A percentile compares a stretch with the other conserved stretches of the same genome.
phyloP scores from a whole-genome alignment of 805 yeast species.

The Hanseniaspora lachancei region DNA sequence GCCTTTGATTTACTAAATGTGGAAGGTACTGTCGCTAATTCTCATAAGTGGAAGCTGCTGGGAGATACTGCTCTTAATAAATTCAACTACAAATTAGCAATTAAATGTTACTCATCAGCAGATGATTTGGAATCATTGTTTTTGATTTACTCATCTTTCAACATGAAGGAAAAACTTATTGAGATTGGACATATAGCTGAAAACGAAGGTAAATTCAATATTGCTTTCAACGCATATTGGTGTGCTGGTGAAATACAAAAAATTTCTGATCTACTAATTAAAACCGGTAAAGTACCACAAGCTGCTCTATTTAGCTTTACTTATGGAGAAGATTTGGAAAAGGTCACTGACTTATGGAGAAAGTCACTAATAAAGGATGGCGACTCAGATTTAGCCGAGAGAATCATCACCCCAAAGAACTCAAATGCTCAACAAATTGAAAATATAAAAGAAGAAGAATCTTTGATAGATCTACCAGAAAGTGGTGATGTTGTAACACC shows the following conservation, averaged over 20 bases:
- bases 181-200: conserved; percentile 56
- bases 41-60: conserved; percentile 76
- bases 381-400: conserved; percentile 45
- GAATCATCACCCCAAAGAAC: conserved; percentile 29
- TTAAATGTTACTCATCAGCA: conserved; percentile 63
- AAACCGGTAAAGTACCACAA: conserved; percentile 63
- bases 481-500: conserved; percentile 7
- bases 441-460: conserved; percentile 17
- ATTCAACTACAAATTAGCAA: conserved; percentile 75
- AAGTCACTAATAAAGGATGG: conserved; percentile 37
- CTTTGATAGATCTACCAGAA: conserved; percentile 18
- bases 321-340: conserved; percentile 42
- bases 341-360: conserved; percentile 57
- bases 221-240: conserved; percentile 91
- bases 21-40: conserved; percentile 30
- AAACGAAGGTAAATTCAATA: conserved; percentile 65
- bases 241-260: conserved; percentile 53
- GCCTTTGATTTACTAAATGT: conserved; percentile 56
- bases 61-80: conserved; percentile 74
- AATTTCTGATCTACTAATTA: conserved; percentile 52
- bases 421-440: conserved; percentile 14
- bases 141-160: conserved; percentile 69
- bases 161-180: conserved; percentile 46
- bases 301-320: conserved; percentile 71
- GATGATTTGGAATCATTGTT: conserved; percentile 71